These are phyloP conservation scores for Helicosporidium sp. DNA, from an alignment of 139 green algal species.

Conservation along the genomic window DNA sequence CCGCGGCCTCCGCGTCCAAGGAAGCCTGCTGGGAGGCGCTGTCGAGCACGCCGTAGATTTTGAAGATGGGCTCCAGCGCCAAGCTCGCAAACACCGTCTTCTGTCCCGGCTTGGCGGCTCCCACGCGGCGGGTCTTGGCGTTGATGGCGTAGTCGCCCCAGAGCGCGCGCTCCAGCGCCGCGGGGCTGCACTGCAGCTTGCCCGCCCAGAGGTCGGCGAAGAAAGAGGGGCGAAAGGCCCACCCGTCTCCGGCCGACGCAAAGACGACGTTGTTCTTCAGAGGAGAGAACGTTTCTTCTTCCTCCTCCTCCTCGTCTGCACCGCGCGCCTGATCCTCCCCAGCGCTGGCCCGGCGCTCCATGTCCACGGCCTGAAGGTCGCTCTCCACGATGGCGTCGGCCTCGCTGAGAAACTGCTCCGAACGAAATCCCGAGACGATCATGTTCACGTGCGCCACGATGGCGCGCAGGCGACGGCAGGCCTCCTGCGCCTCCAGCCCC, in stretches of 20 bases:
- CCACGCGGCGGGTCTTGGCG: slow-evolving; percentile 74
- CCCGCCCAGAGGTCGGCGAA: slow-evolving; percentile 69
- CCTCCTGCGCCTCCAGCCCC: slow-evolving; percentile 48
- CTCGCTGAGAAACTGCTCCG: slow-evolving; percentile 66
- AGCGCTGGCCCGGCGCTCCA: not conserved
- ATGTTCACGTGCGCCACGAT: slow-evolving; percentile 90
- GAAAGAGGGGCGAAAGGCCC: slow-evolving; percentile 65
- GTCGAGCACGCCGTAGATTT: slow-evolving; percentile 19
- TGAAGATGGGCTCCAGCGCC: slow-evolving; percentile 35
- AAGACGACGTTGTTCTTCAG: slow-evolving; percentile 85
- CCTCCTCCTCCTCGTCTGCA: slow-evolving; percentile 37
- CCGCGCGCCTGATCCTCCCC: not conserved
- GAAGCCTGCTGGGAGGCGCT: too few species aligned
- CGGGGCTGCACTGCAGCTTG: slow-evolving; percentile 57
- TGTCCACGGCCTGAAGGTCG: not conserved
- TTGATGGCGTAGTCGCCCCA: slow-evolving; percentile 78
- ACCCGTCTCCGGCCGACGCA: slow-evolving; percentile 76
- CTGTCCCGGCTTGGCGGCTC: slow-evolving; percentile 31
- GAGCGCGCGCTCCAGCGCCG: slow-evolving; percentile 29
- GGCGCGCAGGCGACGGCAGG: slow-evolving; percentile 45
- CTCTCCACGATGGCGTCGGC: slow-evolving; percentile 66
- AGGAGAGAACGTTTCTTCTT: slow-evolving; percentile 44
- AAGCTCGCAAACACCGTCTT: slow-evolving; percentile 87
- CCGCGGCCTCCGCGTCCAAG: not conserved
- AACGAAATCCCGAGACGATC: slow-evolving; percentile 69